phyloP scores from a whole-genome alignment of 2,329 filamentous ascomycete species.

The Helminthosporium solani region DNA sequence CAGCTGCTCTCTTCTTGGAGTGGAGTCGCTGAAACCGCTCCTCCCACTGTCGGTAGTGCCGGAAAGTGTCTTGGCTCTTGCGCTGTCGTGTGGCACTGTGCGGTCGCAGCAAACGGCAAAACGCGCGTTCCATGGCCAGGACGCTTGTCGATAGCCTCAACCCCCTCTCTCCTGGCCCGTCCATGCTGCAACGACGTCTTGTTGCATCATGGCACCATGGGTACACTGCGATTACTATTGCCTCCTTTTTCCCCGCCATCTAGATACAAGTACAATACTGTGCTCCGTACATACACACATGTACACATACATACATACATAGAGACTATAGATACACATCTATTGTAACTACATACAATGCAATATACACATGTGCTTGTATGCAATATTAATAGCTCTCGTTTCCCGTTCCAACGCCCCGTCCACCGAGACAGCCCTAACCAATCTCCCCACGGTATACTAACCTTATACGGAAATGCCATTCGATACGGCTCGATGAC shows the following conservation, averaged over 20 bases:
- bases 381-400: neutral
- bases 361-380: too few relatives aligned
- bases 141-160: conserved; percentile 3
- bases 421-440: conserved; percentile 6
- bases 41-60: conserved; percentile 2
- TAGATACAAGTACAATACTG: too few relatives aligned
- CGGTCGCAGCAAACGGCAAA: conserved; percentile 8
- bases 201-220: neutral
- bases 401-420: neutral
- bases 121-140: conserved; percentile 22
- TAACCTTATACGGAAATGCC: conserved; percentile 33
- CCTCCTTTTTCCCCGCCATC: too few relatives aligned
- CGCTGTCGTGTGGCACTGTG: conserved; percentile 11
- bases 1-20: conserved; percentile 19
- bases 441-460: conserved; percentile 32
- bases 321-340: too few relatives aligned
- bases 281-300: too few relatives aligned
- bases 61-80: conserved; percentile 22
- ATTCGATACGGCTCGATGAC: conserved; percentile 35
- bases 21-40: conserved; percentile 30
- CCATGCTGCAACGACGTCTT: conserved; percentile 1
- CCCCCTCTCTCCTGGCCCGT: neutral
- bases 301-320: too few relatives aligned
- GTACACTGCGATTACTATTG: conserved; percentile 2
- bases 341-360: too few relatives aligned